A percentile compares a stretch with the other conserved stretches of the same genome.
phyloP scores from a whole-genome alignment of 305 asterid species.

The Fraxinus paxiana region DNA sequence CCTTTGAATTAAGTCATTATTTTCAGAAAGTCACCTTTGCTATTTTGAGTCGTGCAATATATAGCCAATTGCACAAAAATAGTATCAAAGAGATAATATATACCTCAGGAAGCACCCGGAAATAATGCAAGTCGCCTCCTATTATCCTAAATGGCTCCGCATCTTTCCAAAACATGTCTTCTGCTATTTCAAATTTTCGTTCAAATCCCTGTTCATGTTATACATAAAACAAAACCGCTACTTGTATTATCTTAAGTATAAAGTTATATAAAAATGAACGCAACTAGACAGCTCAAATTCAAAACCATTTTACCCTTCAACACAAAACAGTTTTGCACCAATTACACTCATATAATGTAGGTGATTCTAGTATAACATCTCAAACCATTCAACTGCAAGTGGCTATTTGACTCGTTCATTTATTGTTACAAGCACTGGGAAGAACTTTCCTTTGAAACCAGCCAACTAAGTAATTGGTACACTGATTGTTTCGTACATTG shows the following conservation, averaged over 20 bases:
- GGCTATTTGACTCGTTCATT: neutral
- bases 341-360: neutral
- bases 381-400: neutral
- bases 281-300: constrained; percentile 3
- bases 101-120: constrained; percentile 86
- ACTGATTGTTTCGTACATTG: neutral
- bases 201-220: constrained; percentile 37
- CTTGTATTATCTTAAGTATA: neutral
- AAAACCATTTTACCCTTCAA: neutral
- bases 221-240: neutral
- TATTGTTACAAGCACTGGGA: neutral
- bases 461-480: neutral
- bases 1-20: neutral
- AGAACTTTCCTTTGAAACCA: neutral
- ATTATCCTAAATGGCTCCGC: constrained; percentile 73
- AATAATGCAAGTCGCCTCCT: constrained; percentile 92
- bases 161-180: constrained; percentile 88
- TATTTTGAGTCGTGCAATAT: neutral
- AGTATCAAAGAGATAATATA: neutral
- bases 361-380: neutral
- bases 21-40: neutral
- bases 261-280: neutral
- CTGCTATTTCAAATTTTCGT: constrained; percentile 57
- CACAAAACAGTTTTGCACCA: neutral
- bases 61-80: neutral